These are phyloP conservation scores for Diutina rugosa DNA, from an alignment of 1,139 yeast genomes.

Conservation along the genomic window DNA sequence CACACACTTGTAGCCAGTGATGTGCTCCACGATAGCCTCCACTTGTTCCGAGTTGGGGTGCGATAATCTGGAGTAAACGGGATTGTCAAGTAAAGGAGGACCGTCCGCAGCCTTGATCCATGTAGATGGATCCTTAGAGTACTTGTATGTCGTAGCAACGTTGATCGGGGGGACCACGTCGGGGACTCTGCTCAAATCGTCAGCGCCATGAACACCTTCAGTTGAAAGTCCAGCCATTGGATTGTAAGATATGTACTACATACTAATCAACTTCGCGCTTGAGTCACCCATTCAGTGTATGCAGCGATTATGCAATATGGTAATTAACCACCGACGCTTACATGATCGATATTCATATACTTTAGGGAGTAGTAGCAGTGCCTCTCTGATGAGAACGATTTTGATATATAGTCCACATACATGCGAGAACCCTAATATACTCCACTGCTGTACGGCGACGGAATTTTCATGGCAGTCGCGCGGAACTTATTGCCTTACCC, in stretches of 20 bases:
- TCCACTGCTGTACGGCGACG: not conserved
- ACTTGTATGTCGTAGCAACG: conserved; percentile 66
- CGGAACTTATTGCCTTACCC: not conserved
- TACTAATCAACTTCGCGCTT: too few species aligned
- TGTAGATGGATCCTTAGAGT: conserved; percentile 42
- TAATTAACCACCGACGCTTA: too few species aligned
- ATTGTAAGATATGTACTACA: not conserved
- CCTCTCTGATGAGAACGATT: too few species aligned
- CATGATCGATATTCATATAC: too few species aligned
- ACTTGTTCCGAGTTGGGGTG: conserved; percentile 63
- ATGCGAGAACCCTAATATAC: too few species aligned
- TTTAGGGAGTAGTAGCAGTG: too few species aligned
- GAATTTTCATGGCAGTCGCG: not conserved
- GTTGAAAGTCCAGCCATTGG: conserved; percentile 37
- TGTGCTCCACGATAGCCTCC: conserved; percentile 45
- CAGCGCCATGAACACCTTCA: conserved; percentile 51
- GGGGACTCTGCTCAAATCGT: conserved; percentile 23
- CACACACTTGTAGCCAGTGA: conserved; percentile 46
- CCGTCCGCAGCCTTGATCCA: conserved; percentile 23
- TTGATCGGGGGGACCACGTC: conserved; percentile 77
- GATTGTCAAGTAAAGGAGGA: conserved; percentile 5
- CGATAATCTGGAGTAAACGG: conserved; percentile 54
- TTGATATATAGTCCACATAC: too few species aligned
- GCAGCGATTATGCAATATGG: too few species aligned
- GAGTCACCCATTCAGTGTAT: too few species aligned